These are phyloP conservation scores for Fomitopsis palustris DNA, from an alignment of 1,284 basidiomycete species.

Conservation along the genomic window DNA sequence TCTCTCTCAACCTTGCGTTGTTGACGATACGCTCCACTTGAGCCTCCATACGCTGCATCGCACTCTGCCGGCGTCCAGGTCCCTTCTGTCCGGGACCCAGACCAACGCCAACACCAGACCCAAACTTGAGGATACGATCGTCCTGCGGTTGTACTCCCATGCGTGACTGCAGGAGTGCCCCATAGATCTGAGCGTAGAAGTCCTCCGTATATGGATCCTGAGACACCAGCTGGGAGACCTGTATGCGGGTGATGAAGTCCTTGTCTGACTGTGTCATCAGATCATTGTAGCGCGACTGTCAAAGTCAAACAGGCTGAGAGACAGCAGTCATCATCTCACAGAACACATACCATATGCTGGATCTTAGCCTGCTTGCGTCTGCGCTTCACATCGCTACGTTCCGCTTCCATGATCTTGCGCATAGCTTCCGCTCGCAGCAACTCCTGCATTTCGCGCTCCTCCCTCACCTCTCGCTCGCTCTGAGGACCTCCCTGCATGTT, in stretches of 20 bases:
- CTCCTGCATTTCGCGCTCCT: slow-evolving; percentile 55
- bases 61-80: slow-evolving; percentile 77
- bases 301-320: background rate
- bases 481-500: slow-evolving; percentile 51
- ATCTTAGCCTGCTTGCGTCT: slow-evolving; percentile 81
- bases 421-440: slow-evolving; percentile 72
- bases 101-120: slow-evolving; percentile 76
- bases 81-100: slow-evolving; percentile 70
- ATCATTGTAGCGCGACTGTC: slow-evolving; percentile 91
- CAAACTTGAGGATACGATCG: slow-evolving; percentile 80
- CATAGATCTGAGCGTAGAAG: slow-evolving; percentile 97
- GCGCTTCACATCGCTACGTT: slow-evolving; percentile 80
- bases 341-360: slow-evolving; percentile 67
- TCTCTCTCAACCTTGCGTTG: slow-evolving; percentile 84
- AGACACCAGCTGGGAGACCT: slow-evolving; percentile 96
- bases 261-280: slow-evolving; percentile 99
- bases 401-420: slow-evolving; percentile 84
- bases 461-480: slow-evolving; percentile 19
- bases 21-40: slow-evolving; percentile 97
- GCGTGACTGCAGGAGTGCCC: slow-evolving; percentile 76
- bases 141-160: slow-evolving; percentile 68
- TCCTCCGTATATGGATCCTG: slow-evolving; percentile 97
- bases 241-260: slow-evolving; percentile 99
- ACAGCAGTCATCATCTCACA: background rate
- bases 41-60: slow-evolving; percentile 96